Evolutionary conservation across 768 basidiomycete species (phyloP), one percentile per base, ranked within the genome.

Genomic region (Fomitopsis serialis): DNA sequence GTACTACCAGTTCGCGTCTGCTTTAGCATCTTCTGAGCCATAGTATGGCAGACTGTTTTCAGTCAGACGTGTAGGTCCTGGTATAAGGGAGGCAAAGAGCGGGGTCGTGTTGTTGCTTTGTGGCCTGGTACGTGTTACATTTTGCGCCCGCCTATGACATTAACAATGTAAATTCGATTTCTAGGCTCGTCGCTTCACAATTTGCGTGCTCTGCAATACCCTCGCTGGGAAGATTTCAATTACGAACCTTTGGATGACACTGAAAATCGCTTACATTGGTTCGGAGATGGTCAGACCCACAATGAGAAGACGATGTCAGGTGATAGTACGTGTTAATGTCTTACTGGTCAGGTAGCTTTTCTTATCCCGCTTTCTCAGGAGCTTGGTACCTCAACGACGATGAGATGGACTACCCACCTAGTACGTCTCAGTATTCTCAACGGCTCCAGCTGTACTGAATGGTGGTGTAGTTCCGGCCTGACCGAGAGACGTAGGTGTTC

Each of bases 111-210:
- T 9, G 74, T 76, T 21, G 81, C 73, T 1, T 68, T 86, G 6
- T 86, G 80, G 80, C 83, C 84, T n/a, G 80, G 80, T 79, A 61
- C 23, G 70, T 11, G n/a, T n/a, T n/a, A n/a, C n/a, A n/a, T n/a
- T n/a, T n/a, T n/a, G n/a, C n/a, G n/a, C n/a, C n/a, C n/a, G n/a
- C n/a, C n/a, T n/a, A n/a, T n/a, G n/a, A n/a, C n/a, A n/a, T 32
- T 32, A 11, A 32, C 29, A 11, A 2, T 17, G 25, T 22, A n/a
- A n/a, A n/a, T n/a, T n/a, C n/a, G n/a, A 19, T 49, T 6, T 23
- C 45, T 32, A 52, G 24, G 17, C 17, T 8, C 34, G 21, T 13
- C 23, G 21, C 59, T 81, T 15, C 82, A 83, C 52, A 79, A 78
- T 1, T 65, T 71, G 5, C 72, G 70, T 24, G 73, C 77, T 1